phyloP scores from a whole-genome alignment of 2,329 filamentous ascomycete species.

The Dryadomyces sulphureus region DNA sequence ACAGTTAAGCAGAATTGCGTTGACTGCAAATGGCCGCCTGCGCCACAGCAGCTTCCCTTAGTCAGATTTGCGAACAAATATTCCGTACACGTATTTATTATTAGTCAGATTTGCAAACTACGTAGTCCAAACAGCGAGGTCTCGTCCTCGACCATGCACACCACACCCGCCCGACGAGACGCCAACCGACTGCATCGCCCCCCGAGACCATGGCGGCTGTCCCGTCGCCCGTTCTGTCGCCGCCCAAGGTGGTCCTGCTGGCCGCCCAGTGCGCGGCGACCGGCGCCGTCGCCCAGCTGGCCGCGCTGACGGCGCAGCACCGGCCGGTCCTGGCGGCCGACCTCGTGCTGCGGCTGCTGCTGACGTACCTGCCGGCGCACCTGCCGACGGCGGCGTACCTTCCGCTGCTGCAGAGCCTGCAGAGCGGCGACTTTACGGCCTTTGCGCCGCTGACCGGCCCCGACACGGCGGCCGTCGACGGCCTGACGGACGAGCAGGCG shows the following conservation, averaged over 20 bases:
- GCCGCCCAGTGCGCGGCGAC: conserved; percentile 55
- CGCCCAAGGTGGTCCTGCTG: conserved; percentile 56
- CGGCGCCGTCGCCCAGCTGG: conserved; percentile 48
- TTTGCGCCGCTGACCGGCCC: conserved; percentile 24
- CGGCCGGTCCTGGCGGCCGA: conserved; percentile 43
- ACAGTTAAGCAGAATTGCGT: conserved; percentile 12
- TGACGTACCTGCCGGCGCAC: conserved; percentile 65
- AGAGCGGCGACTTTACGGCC: conserved; percentile 21
- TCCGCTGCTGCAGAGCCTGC: conserved; percentile 43
- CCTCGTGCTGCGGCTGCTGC: conserved; percentile 54
- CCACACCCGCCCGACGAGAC: not conserved
- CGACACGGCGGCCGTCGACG: conserved; percentile 40
- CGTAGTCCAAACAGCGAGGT: not conserved
- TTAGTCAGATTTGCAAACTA: no score
- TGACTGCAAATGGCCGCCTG: conserved; percentile 9
- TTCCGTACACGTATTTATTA: no score
- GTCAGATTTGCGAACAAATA: no score
- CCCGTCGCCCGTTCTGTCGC: conserved; percentile 28
- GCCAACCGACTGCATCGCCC: not conserved
- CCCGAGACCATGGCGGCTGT: not conserved
- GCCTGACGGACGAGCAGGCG: conserved; percentile 48
- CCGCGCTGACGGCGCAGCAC: conserved; percentile 42
- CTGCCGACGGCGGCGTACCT: conserved; percentile 48
- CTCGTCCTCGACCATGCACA: no score
- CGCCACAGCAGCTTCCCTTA: no score